phyloP scores from a whole-genome alignment of 306 rosid genomes.

The Citrullus amarus region DNA sequence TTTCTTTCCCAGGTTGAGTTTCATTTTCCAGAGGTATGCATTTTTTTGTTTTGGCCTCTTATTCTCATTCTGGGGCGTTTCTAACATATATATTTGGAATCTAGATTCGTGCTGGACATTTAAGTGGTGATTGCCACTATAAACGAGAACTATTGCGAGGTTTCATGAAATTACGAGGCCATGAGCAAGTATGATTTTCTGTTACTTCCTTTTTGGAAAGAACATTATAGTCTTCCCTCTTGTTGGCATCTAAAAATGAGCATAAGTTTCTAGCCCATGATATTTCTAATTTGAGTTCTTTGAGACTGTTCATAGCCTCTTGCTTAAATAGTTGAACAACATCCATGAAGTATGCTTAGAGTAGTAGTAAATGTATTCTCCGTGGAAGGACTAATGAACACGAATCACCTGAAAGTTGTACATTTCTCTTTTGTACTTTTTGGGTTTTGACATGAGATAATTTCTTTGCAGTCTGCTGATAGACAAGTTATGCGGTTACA shows the following conservation, averaged over 20 bases:
- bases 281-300: not conserved
- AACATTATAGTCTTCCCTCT: not conserved
- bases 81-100: constrained; percentile 2
- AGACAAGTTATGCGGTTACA: not conserved
- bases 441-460: not conserved
- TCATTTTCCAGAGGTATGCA: not conserved
- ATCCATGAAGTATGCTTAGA: not conserved
- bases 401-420: not conserved
- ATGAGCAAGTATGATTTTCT: constrained; percentile 49
- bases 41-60: not conserved
- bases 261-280: not conserved
- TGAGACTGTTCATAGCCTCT: not conserved
- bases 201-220: not conserved
- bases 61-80: not conserved
- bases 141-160: constrained; percentile 72
- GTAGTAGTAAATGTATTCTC: not conserved
- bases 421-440: not conserved
- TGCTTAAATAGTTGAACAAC: not conserved
- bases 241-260: not conserved
- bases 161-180: constrained; percentile 48
- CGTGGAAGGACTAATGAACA: not conserved
- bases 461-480: not conserved
- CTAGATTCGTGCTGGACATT: constrained; percentile 81
- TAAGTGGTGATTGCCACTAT: constrained; percentile 91
- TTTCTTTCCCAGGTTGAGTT: not conserved